These are phyloP conservation scores for Leonotis leonurus DNA, from an alignment of 257 asterid species.

Conservation along the genomic window DNA sequence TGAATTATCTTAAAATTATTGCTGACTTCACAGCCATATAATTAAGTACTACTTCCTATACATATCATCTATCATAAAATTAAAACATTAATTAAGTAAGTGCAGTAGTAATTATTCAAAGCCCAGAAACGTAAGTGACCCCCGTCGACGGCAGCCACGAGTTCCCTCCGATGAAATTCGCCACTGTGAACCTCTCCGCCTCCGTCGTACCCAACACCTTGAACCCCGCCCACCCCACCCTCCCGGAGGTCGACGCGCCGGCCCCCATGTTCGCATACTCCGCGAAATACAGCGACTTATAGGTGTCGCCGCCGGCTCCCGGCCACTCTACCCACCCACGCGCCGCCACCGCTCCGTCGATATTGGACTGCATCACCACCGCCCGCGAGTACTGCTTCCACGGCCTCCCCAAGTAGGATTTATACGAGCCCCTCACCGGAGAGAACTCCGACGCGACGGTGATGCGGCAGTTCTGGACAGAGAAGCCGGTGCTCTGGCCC, in stretches of 20 bases:
- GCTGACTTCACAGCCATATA: too few species aligned
- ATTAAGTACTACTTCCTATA: too few species aligned
- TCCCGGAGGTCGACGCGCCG: constrained; percentile 33
- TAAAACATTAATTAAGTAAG: too few species aligned
- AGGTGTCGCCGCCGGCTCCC: constrained; percentile 28
- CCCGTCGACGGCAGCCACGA: constrained; percentile 75
- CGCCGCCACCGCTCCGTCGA: constrained; percentile 36
- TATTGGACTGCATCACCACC: constrained; percentile 56
- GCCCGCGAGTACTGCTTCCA: constrained; percentile 62
- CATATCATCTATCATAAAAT: too few species aligned
- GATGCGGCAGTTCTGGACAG: constrained; percentile 50
- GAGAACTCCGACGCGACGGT: constrained; percentile 33
- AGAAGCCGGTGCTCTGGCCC: constrained; percentile 64
- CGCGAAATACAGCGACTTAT: constrained; percentile 41
- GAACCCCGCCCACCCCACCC: constrained; percentile 60
- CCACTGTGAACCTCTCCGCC: constrained; percentile 47
- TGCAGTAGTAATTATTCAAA: constrained; percentile 11
- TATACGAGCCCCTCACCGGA: constrained; percentile 15
- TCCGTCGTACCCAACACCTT: constrained; percentile 35
- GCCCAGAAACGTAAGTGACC: constrained; percentile 48
- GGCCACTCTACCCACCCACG: constrained; percentile 75
- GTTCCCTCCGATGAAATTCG: constrained; percentile 46
- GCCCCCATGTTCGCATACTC: constrained; percentile 50
- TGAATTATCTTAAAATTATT: too few species aligned
- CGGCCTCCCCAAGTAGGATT: constrained; percentile 52